Evolutionary conservation across 768 basidiomycete genomes (phyloP), one percentile per base, ranked within the genome.

Genomic region (Russula foetens): DNA sequence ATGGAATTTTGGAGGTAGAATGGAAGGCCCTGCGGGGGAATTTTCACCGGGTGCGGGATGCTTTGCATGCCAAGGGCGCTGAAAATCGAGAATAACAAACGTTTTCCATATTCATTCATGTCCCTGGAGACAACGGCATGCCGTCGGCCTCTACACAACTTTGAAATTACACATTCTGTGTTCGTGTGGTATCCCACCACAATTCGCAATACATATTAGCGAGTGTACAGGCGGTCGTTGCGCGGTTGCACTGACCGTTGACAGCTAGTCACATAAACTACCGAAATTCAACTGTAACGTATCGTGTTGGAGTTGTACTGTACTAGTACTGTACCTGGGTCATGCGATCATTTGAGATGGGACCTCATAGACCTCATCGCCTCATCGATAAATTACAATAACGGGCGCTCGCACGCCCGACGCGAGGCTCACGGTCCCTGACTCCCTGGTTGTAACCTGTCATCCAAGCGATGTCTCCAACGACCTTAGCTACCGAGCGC

Each of bases 11-110:
- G 62, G 81, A 84, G 65, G 70, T 76, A 29, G 86, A 89, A 65
- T 87, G 85, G 84, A 75, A 75, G 53, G 69, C 77, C 6, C 75
- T 86, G 51, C 81, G 76, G 81, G 71, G 71, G n/a, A 88, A 85
- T 68, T 85, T 84, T 66, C 72, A 74, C 29, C 81, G 85, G 15
- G 71, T 77, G 11, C 54, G 58, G 11, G 65, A 61, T 14, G 56
- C 45, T n/a, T 24, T 62, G 14, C 50, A 19, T 41, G 35, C 45
- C 12, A 53, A 31, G n/a, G 6, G 15, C 2, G 15, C n/a, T 4
- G 43, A 50, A 46, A 9, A 38, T 29, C 45, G 38, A 58, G 28
- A 39, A 41, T 41, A 41, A 19, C 39, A 11, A 35, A 35, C 39
- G n/a, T n/a, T n/a, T n/a, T n/a, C n/a, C n/a, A n/a, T n/a, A n/a